Evolutionary conservation across 2,329 filamentous ascomycete species (phyloP), one percentile per base, ranked within the genome.

Genomic region (Neopestalotiopsis sp.): DNA sequence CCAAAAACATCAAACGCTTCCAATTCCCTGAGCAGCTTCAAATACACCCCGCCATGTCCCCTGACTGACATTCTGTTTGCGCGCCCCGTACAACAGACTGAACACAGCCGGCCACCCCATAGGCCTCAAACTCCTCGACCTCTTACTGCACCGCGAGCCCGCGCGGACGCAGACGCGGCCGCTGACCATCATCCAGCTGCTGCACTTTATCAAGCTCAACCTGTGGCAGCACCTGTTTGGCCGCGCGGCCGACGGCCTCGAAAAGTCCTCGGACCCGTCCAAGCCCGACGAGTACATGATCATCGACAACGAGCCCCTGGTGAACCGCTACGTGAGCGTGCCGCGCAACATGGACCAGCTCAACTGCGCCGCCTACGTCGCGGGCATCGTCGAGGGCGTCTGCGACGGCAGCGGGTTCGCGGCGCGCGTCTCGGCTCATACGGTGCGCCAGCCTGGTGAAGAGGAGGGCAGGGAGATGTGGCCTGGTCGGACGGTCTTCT

Each of bases 261-360:
- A 99, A 83, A 95, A 96, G 82, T 94, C 91, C 69, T 90, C 90
- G 67, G 91, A 93, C 76, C 91, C 93, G 9, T 89, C 91, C 66
- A 95, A 94, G 66, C 91, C 94, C 9, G 94, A 96, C 75, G 95
- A 98, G 84, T 99, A 98, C 85, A 98, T 99, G 95, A 96, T 99
- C 75, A 94, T 95, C 75, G 96, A 99, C 83, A 98, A 99, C 82
- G 96, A 98, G 79, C 96, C 96, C 28, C 86, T 98, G 65, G 95
- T 98, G 52, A 98, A 98, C 81, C 91, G 92, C 71, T 98, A 96
- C 83, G 92, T 99, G 78, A 94, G 91, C 75, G 92, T 98, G 66
- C 96, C 96, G 17, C 92, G 92, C 77, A 96, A 99, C 82, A 97
- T 99, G 93, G 94, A 89, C 81, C 93, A 96, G 87, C 86, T 99